Conservation (phyloP, 331 rosid genomes). For the Erythrophleum ivorense region DNA sequence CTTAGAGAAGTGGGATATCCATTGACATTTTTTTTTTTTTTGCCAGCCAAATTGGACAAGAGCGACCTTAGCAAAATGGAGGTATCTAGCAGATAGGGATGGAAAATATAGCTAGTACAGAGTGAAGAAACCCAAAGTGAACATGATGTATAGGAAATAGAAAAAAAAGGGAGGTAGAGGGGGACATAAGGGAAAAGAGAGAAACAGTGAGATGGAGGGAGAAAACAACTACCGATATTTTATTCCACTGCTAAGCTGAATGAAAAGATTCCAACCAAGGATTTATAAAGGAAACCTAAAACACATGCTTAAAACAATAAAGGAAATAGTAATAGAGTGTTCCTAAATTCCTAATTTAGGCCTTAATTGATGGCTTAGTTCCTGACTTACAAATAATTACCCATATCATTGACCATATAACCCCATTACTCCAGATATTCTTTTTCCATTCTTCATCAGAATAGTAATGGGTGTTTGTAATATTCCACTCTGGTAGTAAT, state of each 20-base stretch:
- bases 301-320: background rate
- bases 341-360: background rate
- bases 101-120: slow-evolving; percentile 14
- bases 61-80: slow-evolving; percentile 5
- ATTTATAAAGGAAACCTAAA: background rate
- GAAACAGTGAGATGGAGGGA: background rate
- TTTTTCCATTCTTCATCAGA: background rate
- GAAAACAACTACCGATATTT: background rate
- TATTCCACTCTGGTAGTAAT: slow-evolving; percentile 10
- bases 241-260: background rate
- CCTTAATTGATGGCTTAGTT: background rate
- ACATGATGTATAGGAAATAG: background rate
- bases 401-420: background rate
- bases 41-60: background rate
- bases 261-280: background rate
- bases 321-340: background rate
- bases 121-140: slow-evolving; percentile 1
- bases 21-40: slow-evolving; percentile 16
- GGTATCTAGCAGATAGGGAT: slow-evolving; percentile 23
- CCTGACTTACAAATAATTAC: background rate
- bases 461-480: background rate
- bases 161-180: background rate
- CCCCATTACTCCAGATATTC: background rate
- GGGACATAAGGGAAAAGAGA: background rate
- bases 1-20: background rate